Percentiles rank a stretch among this genome's conserved stretches.
Evolutionary conservation across 2,329 filamentous ascomycete species (phyloP).

Genomic region (Penicillium sp.): DNA sequence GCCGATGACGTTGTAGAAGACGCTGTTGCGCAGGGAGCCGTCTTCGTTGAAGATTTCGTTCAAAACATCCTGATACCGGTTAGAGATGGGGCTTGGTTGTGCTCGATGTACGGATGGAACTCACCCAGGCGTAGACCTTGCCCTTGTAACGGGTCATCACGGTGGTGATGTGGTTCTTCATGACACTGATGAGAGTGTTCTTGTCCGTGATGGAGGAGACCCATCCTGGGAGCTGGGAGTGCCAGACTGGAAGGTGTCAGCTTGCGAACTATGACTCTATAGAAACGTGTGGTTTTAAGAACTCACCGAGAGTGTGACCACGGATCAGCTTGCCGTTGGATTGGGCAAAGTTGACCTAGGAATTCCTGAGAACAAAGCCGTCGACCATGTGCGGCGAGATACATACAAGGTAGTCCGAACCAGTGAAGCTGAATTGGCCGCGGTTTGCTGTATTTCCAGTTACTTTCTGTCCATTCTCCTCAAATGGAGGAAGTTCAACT

Average conservation of each 20-base stretch:
- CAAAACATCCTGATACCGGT: conserved; percentile 31
- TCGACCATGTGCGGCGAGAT: neutral
- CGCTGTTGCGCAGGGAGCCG: conserved; percentile 61
- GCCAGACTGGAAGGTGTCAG: conserved; percentile 37
- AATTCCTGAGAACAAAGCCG: conserved; percentile 26
- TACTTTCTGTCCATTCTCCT: neutral
- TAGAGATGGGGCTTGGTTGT: neutral
- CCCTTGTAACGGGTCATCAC: conserved; percentile 42
- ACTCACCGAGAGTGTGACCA: conserved; percentile 61
- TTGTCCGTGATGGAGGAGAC: conserved; percentile 48
- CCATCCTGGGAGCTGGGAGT: conserved; percentile 39
- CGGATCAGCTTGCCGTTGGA: conserved; percentile 54
- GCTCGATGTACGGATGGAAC: neutral
- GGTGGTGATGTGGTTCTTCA: conserved; percentile 51
- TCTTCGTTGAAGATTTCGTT: conserved; percentile 53
- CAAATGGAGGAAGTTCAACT: conserved; percentile 3
- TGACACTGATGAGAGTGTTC: conserved; percentile 54
- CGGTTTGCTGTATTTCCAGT: neutral
- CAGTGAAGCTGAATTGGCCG: neutral
- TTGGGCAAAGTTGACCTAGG: conserved; percentile 44
- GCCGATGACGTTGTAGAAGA: conserved; percentile 70
- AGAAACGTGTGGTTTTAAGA: neutral
- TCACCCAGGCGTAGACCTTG: conserved; percentile 43
- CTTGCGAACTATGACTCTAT: neutral
- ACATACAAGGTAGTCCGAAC: conserved; percentile 4